Evolutionary conservation across 306 rosid species (phyloP).

Genomic region (Senna tora): DNA sequence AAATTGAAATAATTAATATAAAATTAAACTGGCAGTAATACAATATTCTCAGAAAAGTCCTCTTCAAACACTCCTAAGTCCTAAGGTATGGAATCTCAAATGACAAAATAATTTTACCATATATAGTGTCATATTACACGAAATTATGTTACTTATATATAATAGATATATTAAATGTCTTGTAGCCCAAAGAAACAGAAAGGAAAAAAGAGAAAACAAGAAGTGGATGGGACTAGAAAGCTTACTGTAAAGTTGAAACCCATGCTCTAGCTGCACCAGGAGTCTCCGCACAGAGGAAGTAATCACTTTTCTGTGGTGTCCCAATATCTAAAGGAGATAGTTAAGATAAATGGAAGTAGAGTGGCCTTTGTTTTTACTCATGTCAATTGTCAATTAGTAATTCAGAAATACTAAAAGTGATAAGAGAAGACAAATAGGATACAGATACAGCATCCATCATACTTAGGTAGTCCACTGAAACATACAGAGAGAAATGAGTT

Average conservation of each 20-base stretch:
- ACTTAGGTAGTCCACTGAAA: slow-evolving; percentile 87
- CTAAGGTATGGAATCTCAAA: slow-evolving; percentile 6
- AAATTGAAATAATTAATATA: not conserved
- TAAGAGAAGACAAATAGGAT: slow-evolving; percentile 50
- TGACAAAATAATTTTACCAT: not conserved
- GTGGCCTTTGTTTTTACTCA: not conserved
- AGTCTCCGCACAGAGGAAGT: slow-evolving; percentile 98
- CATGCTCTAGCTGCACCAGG: slow-evolving; percentile 98
- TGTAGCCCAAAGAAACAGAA: slow-evolving; percentile 6
- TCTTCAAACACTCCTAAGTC: slow-evolving; percentile 15
- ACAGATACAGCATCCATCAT: slow-evolving; percentile 98
- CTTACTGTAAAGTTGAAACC: slow-evolving; percentile 97
- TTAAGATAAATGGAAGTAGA: slow-evolving; percentile 41
- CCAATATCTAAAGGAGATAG: slow-evolving; percentile 71
- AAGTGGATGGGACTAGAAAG: not conserved
- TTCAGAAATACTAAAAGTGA: slow-evolving; percentile 12
- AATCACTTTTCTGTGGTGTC: slow-evolving; percentile 95
- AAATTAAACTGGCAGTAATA: not conserved
- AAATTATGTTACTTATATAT: not conserved
- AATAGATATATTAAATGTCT: not conserved
- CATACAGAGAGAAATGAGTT: slow-evolving; percentile 32
- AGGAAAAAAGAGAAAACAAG: not conserved
- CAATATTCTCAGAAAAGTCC: slow-evolving; percentile 6
- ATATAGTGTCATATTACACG: not conserved
- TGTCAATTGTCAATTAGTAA: slow-evolving; percentile 3